Conservation (phyloP, 2,329 filamentous ascomycete genomes). For the Paecilomyces dactylethromorphus region DNA sequence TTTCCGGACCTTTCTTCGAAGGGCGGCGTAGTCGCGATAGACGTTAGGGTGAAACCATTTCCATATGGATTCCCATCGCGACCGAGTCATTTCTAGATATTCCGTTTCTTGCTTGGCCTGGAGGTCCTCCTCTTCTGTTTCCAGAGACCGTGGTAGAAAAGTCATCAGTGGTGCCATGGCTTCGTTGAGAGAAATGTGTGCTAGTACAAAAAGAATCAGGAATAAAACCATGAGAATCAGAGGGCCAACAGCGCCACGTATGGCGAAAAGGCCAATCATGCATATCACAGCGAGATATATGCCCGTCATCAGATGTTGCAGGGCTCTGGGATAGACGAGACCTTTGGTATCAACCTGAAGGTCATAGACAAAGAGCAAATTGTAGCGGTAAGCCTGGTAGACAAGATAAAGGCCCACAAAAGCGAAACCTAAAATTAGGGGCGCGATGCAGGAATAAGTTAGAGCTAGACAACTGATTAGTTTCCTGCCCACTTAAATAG, state of each 20-base stretch:
- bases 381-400: slow-evolving; percentile 85
- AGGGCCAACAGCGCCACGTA: slow-evolving; percentile 58
- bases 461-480: slow-evolving; percentile 51
- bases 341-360: slow-evolving; percentile 79
- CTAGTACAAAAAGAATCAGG: slow-evolving; percentile 66
- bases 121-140: slow-evolving; percentile 47
- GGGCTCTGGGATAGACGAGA: slow-evolving; percentile 75
- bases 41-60: slow-evolving; percentile 63
- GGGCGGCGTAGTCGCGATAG: slow-evolving; percentile 65
- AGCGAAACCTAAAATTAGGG: slow-evolving; percentile 75
- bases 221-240: slow-evolving; percentile 71
- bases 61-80: slow-evolving; percentile 20
- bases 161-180: slow-evolving; percentile 43
- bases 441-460: slow-evolving; percentile 80
- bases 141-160: slow-evolving; percentile 65
- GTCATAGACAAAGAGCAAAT: slow-evolving; percentile 79
- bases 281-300: slow-evolving; percentile 79
- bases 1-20: slow-evolving; percentile 63
- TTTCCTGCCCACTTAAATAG: not conserved
- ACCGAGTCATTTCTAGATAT: slow-evolving; percentile 8
- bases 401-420: slow-evolving; percentile 71
- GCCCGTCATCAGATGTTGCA: slow-evolving; percentile 78
- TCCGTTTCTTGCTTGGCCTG: slow-evolving; percentile 27
- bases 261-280: slow-evolving; percentile 75
- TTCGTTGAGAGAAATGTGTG: slow-evolving; percentile 55